These are phyloP conservation scores for Paracamarosporium sp. DNA, from an alignment of 2,329 filamentous ascomycete genomes.

Conservation along the genomic window DNA sequence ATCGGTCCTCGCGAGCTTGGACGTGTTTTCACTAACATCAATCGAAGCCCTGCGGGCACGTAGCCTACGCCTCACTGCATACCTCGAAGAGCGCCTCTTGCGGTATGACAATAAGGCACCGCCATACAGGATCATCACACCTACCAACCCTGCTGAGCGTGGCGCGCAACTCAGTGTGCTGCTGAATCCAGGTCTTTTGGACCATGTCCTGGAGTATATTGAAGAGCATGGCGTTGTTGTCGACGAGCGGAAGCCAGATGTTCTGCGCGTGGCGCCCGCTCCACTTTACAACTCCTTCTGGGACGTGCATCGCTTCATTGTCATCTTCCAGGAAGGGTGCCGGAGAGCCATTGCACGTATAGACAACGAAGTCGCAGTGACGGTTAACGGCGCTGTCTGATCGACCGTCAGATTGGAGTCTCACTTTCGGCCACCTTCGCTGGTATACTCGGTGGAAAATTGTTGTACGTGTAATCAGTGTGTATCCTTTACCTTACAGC, in stretches of 20 bases:
- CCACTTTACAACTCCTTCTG: conserved; percentile 83
- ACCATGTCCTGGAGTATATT: conserved; percentile 68
- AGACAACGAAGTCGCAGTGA: not conserved
- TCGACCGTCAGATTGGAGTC: not conserved
- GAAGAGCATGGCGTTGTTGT: conserved; percentile 75
- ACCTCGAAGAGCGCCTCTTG: conserved; percentile 65
- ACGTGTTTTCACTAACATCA: conserved; percentile 74
- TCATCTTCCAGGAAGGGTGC: conserved; percentile 60
- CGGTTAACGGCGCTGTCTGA: not conserved
- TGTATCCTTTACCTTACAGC: not conserved
- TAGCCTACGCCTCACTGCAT: conserved; percentile 75
- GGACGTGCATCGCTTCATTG: conserved; percentile 63
- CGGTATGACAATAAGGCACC: conserved; percentile 21
- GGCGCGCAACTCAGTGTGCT: conserved; percentile 82
- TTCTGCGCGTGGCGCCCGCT: conserved; percentile 82
- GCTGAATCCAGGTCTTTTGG: conserved; percentile 71
- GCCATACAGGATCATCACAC: conserved; percentile 69
- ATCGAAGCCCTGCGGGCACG: conserved; percentile 75
- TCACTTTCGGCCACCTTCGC: too few species aligned
- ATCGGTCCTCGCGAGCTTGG: conserved; percentile 74
- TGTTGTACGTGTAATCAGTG: conserved; percentile 2
- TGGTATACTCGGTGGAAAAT: not conserved
- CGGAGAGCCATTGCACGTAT: conserved; percentile 37
- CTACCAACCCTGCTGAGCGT: conserved; percentile 69
- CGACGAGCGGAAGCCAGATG: conserved; percentile 85